These are phyloP conservation scores for Grosmannia clavigera DNA, from an alignment of 2,329 filamentous ascomycete species.

Conservation along the genomic window DNA sequence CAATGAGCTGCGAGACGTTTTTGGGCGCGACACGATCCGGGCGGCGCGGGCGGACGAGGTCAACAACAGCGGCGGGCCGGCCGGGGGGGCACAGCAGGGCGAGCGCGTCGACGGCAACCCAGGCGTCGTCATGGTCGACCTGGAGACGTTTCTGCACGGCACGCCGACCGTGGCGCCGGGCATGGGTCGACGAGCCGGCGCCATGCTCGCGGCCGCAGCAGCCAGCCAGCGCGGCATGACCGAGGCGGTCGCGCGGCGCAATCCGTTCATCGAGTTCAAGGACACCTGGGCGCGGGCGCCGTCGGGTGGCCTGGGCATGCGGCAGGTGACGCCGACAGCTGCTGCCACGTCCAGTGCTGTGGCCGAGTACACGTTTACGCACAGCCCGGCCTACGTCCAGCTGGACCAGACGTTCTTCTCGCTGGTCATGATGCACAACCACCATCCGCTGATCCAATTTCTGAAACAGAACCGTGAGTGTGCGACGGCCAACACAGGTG, in stretches of 20 bases:
- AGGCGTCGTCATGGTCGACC: constrained; percentile 33
- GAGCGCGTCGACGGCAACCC: constrained; percentile 18
- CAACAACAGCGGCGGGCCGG: constrained; percentile 11
- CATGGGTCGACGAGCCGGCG: constrained; percentile 1
- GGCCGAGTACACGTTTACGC: constrained; percentile 64
- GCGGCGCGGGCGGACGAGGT: constrained; percentile 38
- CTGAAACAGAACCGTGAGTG: constrained; percentile 51
- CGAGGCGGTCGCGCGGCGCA: constrained; percentile 60
- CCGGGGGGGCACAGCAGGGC: not conserved
- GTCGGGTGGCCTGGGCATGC: constrained; percentile 73
- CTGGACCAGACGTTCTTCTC: constrained; percentile 66
- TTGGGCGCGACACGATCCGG: constrained; percentile 45
- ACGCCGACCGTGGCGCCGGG: constrained; percentile 2
- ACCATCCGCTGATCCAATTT: constrained; percentile 67
- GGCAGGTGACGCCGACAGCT: not conserved
- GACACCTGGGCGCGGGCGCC: constrained; percentile 75
- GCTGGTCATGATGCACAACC: constrained; percentile 73
- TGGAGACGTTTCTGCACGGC: constrained; percentile 38
- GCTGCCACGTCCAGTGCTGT: constrained; percentile 26
- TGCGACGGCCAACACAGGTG: not conserved
- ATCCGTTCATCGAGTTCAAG: constrained; percentile 76
- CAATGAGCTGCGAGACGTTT: constrained; percentile 73
- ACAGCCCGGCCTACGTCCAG: constrained; percentile 60
- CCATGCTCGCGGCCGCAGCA: not conserved
- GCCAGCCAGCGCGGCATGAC: constrained; percentile 39